These are phyloP conservation scores for Beauveria rudraprayagi DNA, from an alignment of 2,329 filamentous ascomycete species.

Conservation along the genomic window DNA sequence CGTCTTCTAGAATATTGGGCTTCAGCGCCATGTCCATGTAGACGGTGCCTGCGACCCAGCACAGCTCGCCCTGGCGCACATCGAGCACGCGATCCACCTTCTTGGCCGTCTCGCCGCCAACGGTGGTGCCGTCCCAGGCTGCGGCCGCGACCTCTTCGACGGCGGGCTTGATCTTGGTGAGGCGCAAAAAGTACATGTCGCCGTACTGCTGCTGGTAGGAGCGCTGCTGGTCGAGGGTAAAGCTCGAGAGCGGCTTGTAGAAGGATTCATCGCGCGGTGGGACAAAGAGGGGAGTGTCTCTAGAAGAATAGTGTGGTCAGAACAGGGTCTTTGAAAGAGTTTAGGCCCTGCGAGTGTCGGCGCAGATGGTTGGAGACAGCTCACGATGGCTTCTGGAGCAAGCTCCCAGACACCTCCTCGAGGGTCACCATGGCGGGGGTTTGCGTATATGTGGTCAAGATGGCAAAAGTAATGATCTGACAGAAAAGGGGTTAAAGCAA, in stretches of 20 bases:
- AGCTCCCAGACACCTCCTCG: conserved; percentile 32
- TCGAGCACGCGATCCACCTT: conserved; percentile 85
- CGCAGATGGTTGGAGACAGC: conserved; percentile 14
- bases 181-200: conserved; percentile 93
- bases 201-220: conserved; percentile 94
- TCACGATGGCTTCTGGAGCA: conserved; percentile 44
- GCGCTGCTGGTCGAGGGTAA: conserved; percentile 58
- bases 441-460: conserved; percentile 1
- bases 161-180: conserved; percentile 77
- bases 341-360: not conserved
- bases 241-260: conserved; percentile 72
- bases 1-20: conserved; percentile 90
- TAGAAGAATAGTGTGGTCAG: conserved; percentile 7
- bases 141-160: conserved; percentile 67
- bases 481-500: no score
- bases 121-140: conserved; percentile 70
- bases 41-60: conserved; percentile 89
- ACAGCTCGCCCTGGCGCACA: conserved; percentile 89
- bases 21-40: conserved; percentile 98
- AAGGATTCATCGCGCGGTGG: conserved; percentile 45
- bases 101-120: conserved; percentile 67
- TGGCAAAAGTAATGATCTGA: not conserved
- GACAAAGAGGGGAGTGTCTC: conserved; percentile 27
- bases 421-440: conserved; percentile 33
- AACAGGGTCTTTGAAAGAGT: not conserved